Conservation (phyloP, 257 asterid species). For the Linderniella brevidens region DNA sequence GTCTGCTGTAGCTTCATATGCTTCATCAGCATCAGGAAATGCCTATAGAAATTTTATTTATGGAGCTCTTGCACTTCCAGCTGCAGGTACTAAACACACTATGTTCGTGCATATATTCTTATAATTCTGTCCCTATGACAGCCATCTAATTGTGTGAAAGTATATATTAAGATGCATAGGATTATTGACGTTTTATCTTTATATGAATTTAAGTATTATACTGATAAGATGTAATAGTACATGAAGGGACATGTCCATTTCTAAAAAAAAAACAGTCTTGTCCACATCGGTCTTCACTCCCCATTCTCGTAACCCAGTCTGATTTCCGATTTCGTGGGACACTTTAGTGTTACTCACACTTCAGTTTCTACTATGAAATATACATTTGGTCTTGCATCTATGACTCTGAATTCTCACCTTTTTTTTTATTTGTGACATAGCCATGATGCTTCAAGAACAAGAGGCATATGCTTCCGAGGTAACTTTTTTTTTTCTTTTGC, state of each 20-base stretch:
- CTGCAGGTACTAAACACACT: constrained; percentile 32
- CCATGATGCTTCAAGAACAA: constrained; percentile 61
- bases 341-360: too few relatives aligned
- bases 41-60: constrained; percentile 36
- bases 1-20: constrained; percentile 31
- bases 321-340: constrained; percentile 2
- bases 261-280: too few relatives aligned
- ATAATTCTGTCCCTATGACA: too few relatives aligned
- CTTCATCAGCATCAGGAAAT: constrained; percentile 26
- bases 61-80: constrained; percentile 52
- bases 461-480: constrained; percentile 69
- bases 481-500: constrained; percentile 1
- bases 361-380: too few relatives aligned
- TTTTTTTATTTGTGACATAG: constrained; percentile 15
- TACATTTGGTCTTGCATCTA: neutral
- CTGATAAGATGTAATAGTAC: too few relatives aligned
- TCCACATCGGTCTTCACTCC: too few relatives aligned
- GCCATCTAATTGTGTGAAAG: too few relatives aligned
- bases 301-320: too few relatives aligned
- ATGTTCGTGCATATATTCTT: neutral
- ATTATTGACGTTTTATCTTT: too few relatives aligned
- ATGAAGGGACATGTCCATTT: too few relatives aligned
- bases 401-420: neutral
- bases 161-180: too few relatives aligned
- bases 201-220: too few relatives aligned